A percentile compares a stretch with the other conserved stretches of the same genome.
These are phyloP conservation scores for Raddia guianensis DNA, from an alignment of 176 grass and related monocot genomes.

Conservation along the genomic window DNA sequence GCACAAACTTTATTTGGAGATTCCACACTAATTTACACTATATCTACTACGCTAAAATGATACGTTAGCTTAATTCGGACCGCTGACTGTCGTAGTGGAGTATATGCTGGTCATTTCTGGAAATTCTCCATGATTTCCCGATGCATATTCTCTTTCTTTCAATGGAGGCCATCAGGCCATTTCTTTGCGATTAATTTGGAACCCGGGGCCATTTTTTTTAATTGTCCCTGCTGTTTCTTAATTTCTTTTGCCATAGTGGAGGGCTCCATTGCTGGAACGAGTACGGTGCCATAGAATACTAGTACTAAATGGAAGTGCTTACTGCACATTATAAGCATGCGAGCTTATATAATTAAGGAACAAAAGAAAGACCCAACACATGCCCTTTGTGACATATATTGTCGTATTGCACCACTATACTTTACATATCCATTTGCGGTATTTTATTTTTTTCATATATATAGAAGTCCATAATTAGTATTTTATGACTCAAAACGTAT, in stretches of 20 bases:
- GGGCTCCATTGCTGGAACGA: constrained; percentile 32
- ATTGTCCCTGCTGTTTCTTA: background rate
- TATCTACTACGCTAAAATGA: constrained; percentile 14
- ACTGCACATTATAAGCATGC: constrained; percentile 46
- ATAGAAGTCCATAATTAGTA: constrained; percentile 9
- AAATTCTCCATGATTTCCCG: constrained; percentile 15
- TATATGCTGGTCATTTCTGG: constrained; percentile 26
- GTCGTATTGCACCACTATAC: background rate
- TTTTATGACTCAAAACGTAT: constrained; percentile 34
- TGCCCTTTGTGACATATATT: background rate
- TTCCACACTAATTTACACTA: background rate
- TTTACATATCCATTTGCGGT: background rate
- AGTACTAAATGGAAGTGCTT: background rate
- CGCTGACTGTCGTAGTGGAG: background rate
- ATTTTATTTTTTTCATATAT: background rate
- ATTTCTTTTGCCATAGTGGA: constrained; percentile 41
- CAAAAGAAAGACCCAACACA: constrained; percentile 23
- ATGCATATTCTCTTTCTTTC: constrained; percentile 34
- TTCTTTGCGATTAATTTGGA: constrained; percentile 22
- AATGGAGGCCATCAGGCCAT: constrained; percentile 19
- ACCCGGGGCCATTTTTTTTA: background rate
- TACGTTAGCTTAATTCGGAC: background rate
- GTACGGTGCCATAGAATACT: constrained; percentile 32
- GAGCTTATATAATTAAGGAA: constrained; percentile 4
- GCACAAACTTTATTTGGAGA: background rate